Conservation (phyloP, 768 basidiomycete genomes). For the Pisolithus microcarpus region DNA sequence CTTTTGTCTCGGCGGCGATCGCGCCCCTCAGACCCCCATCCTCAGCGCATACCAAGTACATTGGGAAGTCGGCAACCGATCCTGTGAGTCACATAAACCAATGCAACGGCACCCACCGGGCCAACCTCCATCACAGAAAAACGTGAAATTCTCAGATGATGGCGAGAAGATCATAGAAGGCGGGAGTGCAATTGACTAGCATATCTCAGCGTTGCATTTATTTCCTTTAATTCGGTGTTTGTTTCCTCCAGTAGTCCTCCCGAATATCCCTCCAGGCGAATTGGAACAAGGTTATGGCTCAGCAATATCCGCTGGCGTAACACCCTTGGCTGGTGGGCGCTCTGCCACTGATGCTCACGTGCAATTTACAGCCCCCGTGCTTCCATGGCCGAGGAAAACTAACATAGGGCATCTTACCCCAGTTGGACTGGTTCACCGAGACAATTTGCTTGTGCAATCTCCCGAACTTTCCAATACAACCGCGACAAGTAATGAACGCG, state of each 20-base stretch:
- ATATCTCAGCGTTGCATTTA: background rate
- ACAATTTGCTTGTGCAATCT: too few species aligned
- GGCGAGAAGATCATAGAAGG: slow-evolving; percentile 68
- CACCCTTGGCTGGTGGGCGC: background rate
- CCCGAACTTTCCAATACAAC: too few species aligned
- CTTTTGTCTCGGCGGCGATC: background rate
- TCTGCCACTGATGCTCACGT: background rate
- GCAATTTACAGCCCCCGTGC: background rate
- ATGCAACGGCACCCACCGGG: background rate
- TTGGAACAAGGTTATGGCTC: too few species aligned
- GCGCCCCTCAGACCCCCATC: background rate
- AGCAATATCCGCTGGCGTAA: background rate
- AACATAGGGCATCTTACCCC: background rate
- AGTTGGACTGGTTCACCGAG: background rate
- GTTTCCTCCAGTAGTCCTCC: background rate
- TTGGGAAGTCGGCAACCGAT: slow-evolving; percentile 57
- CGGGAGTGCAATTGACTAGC: background rate
- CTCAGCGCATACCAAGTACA: slow-evolving; percentile 78
- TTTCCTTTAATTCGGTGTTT: background rate
- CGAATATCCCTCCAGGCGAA: background rate
- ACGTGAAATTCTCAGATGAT: slow-evolving; percentile 77
- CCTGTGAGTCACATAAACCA: slow-evolving; percentile 23
- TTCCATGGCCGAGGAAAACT: background rate
- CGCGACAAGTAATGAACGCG: too few species aligned
- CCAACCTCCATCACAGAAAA: slow-evolving; percentile 34